Percentiles rank a stretch among this genome's conserved stretches.
phyloP scores from a whole-genome alignment of 2,329 filamentous ascomycete species.

The Helotiales sp. region DNA sequence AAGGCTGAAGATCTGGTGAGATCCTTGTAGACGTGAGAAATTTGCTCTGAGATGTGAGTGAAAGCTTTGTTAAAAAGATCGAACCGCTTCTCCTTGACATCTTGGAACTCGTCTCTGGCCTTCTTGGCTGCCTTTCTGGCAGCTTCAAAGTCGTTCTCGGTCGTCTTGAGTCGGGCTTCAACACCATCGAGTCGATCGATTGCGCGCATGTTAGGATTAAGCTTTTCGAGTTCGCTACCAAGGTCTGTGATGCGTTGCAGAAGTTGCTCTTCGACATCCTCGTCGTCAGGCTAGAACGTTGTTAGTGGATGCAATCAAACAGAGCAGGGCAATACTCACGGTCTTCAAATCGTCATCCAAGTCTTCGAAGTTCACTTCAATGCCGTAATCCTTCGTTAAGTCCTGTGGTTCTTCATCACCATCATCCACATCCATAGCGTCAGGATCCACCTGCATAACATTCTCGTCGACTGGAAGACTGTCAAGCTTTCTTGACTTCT shows the following conservation, averaged over 20 bases:
- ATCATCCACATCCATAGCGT: constrained; percentile 92
- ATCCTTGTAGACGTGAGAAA: constrained; percentile 91
- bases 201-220: constrained; percentile 95
- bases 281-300: constrained; percentile 60
- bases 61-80: constrained; percentile 96
- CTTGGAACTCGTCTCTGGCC: constrained; percentile 81
- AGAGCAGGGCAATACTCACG: constrained; percentile 47
- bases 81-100: constrained; percentile 77
- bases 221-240: constrained; percentile 80
- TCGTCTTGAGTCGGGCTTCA: constrained; percentile 76
- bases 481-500: constrained; percentile 71
- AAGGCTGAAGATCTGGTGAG: constrained; percentile 89
- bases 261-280: constrained; percentile 71
- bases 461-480: constrained; percentile 85
- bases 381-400: constrained; percentile 84
- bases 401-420: constrained; percentile 63
- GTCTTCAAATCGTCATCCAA: constrained; percentile 81
- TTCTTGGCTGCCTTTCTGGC: constrained; percentile 72
- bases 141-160: constrained; percentile 86
- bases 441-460: constrained; percentile 72
- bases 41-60: constrained; percentile 91
- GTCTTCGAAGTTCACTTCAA: constrained; percentile 80
- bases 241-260: constrained; percentile 76
- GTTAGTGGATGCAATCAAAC: constrained; percentile 33
- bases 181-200: constrained; percentile 88